Conservation (phyloP, 495 filamentous ascomycete genomes). For the Penicillium goetzii region DNA sequence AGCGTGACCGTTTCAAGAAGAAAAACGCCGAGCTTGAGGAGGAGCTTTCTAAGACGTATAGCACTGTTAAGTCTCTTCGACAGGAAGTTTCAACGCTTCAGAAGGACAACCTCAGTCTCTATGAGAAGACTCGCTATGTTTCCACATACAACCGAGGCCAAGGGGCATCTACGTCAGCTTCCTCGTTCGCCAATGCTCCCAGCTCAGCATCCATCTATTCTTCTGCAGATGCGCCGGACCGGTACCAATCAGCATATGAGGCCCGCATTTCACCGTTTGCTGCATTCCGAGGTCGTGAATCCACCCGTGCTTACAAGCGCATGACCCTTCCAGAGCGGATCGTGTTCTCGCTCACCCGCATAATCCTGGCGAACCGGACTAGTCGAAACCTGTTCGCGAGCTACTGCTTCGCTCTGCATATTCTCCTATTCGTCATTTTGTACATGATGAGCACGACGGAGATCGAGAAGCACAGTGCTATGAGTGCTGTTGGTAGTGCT, state of each 20-base stretch:
- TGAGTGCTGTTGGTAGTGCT: conserved; percentile 46
- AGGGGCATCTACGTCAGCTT: conserved; percentile 68
- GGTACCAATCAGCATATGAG: conserved; percentile 93
- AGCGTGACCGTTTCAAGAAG: conserved; percentile 98
- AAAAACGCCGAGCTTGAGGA: conserved; percentile 89
- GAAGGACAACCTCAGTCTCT: conserved; percentile 94
- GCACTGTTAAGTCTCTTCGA: conserved; percentile 79
- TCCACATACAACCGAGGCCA: conserved; percentile 81
- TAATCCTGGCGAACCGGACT: conserved; percentile 86
- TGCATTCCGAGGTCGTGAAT: conserved; percentile 89
- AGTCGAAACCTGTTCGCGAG: conserved; percentile 94
- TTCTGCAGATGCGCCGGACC: conserved; percentile 67
- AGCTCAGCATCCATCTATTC: conserved; percentile 72
- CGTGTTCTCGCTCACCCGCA: conserved; percentile 86
- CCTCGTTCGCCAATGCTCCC: conserved; percentile 70
- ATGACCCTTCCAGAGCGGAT: conserved; percentile 91
- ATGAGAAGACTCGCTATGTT: conserved; percentile 97
- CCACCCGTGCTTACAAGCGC: conserved; percentile 86
- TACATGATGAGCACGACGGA: conserved; percentile 77
- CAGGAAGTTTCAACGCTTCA: conserved; percentile 91
- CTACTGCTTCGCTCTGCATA: conserved; percentile 87
- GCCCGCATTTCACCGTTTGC: conserved; percentile 94
- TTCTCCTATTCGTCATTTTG: conserved; percentile 82
- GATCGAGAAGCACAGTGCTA: conserved; percentile 58
- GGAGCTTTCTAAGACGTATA: conserved; percentile 82